Evolutionary conservation across 2,329 filamentous ascomycete species (phyloP).

Genomic region (Coleophoma cylindrospora): DNA sequence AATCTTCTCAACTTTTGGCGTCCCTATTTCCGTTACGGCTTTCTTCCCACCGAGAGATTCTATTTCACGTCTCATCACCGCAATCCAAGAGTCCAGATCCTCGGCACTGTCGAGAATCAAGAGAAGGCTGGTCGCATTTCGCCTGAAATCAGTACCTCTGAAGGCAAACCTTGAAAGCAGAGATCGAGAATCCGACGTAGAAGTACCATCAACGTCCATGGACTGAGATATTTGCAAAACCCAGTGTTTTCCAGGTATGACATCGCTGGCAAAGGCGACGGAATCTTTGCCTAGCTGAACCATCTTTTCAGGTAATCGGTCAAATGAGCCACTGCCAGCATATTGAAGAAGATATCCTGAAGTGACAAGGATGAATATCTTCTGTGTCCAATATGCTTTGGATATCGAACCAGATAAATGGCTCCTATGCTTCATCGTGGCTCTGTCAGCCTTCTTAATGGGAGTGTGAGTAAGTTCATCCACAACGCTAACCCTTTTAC

Average conservation of each 20-base stretch:
- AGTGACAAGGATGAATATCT: conserved; percentile 65
- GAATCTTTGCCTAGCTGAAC: conserved; percentile 69
- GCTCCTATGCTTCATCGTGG: conserved; percentile 34
- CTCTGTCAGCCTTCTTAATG: conserved; percentile 32
- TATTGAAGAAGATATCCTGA: conserved; percentile 75
- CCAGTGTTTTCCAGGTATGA: conserved; percentile 76
- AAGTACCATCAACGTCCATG: conserved; percentile 52
- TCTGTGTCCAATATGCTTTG: conserved; percentile 61
- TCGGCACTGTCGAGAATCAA: conserved; percentile 69
- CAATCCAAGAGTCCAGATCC: conserved; percentile 74
- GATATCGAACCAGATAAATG: conserved; percentile 28
- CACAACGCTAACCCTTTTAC: conserved; percentile 39
- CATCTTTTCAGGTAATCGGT: conserved; percentile 69
- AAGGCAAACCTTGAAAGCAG: conserved; percentile 62
- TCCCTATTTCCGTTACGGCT: conserved; percentile 54
- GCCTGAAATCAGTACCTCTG: conserved; percentile 46
- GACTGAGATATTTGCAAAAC: conserved; percentile 70
- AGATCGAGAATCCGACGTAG: conserved; percentile 49
- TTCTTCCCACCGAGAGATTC: conserved; percentile 65
- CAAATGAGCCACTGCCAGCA: conserved; percentile 61
- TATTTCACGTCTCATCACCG: conserved; percentile 63
- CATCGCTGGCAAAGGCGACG: conserved; percentile 74
- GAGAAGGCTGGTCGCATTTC: conserved; percentile 58
- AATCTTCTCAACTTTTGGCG: conserved; percentile 37
- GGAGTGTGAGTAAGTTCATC: conserved; percentile 24